Base-by-base conservation (phyloP, 192 early-diverging fungal genomes). In the Physocladia obscura region DNA sequence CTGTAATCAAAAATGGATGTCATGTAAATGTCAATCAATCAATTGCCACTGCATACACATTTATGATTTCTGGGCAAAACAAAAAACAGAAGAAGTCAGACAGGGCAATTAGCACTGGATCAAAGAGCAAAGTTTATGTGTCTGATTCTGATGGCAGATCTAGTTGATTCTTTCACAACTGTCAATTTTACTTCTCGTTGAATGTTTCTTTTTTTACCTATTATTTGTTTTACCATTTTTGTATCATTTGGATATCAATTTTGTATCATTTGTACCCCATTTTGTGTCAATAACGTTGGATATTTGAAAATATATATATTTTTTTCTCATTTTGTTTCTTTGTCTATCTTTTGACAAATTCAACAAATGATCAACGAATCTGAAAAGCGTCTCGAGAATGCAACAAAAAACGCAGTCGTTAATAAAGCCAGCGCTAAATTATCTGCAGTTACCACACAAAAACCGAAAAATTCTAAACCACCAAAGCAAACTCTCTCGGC, bases 171-270 rank as follows among this genome's bases (percentile, higher is more conserved):
- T n/a, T n/a, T n/a, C n/a, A n/a, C n/a, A n/a, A n/a, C n/a, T n/a
- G n/a, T n/a, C n/a, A n/a, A n/a, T n/a, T n/a, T n/a, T n/a, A n/a
- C n/a, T n/a, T n/a, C n/a, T n/a, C n/a, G n/a, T n/a, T n/a, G n/a
- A n/a, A n/a, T 73, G 48, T 26, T 73, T 15, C 36, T 73, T 13
- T 8, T 24, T 32, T 61, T 61, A 32, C 30, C 60, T 29, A 8
- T 49, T 4, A 6, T 57, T 31, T 51, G 59, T 1, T 30, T 62
- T 27, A 40, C 37, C 5, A 58, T 71, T 48, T n/a, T 13, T 44
- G 40, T n/a, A 8, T 44, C 40, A n/a, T 13, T 44, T n/a, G n/a
- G 40, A 44, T 13, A 44, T 44, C 40, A 44, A 44, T 44, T 44
- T 13, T 13, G 40, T 44, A 44, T 13, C 40, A n/a, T 8, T 13